Percentiles rank a stretch among this genome's conserved stretches.
Evolutionary conservation across 805 yeast species (phyloP).

Genomic region (Blastobotrys chiropterorum): DNA sequence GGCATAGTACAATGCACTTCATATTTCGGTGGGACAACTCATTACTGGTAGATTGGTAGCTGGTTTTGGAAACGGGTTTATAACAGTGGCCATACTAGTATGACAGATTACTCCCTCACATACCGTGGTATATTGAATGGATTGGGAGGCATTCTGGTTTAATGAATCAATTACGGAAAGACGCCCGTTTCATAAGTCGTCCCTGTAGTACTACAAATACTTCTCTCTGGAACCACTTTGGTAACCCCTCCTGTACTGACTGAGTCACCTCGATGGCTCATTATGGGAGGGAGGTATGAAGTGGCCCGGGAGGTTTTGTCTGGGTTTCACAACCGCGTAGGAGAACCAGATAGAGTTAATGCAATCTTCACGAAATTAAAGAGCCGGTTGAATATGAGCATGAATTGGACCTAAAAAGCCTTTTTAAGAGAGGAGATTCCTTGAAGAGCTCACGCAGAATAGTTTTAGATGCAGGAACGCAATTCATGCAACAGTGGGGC

Average conservation of each 20-base stretch:
- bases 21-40: slow-evolving; percentile 53
- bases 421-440: not conserved
- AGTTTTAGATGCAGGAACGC: slow-evolving; percentile 53
- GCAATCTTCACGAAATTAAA: not conserved
- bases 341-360: not conserved
- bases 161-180: slow-evolving; percentile 67
- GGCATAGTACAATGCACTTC: slow-evolving; percentile 35
- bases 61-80: slow-evolving; percentile 68
- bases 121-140: slow-evolving; percentile 52
- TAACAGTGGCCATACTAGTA: slow-evolving; percentile 71
- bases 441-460: slow-evolving; percentile 37
- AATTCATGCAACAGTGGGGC: slow-evolving; percentile 62
- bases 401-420: not conserved
- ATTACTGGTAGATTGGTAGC: slow-evolving; percentile 62
- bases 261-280: slow-evolving; percentile 77
- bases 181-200: slow-evolving; percentile 41
- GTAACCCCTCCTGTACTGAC: slow-evolving; percentile 52
- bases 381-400: not conserved
- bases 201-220: slow-evolving; percentile 62
- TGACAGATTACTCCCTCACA: slow-evolving; percentile 70
- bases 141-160: slow-evolving; percentile 65
- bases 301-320: slow-evolving; percentile 41
- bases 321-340: slow-evolving; percentile 29
- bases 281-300: slow-evolving; percentile 53
- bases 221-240: slow-evolving; percentile 53